phyloP scores from a whole-genome alignment of 768 basidiomycete genomes.

The Rhizopogon sp. region DNA sequence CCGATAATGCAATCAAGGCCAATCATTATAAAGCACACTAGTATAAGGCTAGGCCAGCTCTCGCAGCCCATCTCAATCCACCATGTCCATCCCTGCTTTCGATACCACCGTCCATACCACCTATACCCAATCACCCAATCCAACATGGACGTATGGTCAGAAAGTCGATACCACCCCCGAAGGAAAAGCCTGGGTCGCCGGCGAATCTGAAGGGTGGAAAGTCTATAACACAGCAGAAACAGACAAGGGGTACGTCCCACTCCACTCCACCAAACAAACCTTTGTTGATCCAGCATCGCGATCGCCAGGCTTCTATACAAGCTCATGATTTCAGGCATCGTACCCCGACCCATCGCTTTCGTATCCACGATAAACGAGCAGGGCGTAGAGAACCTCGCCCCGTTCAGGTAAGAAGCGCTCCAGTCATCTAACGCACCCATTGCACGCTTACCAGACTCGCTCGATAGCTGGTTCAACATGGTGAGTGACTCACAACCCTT shows the following conservation, averaged over 20 bases:
- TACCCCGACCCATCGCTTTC: constrained; percentile 43
- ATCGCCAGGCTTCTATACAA: constrained; percentile 23
- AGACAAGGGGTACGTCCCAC: constrained; percentile 20
- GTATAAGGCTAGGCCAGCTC: too few relatives aligned
- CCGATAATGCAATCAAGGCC: neutral
- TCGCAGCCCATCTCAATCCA: too few relatives aligned
- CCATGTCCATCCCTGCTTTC: constrained; percentile 27
- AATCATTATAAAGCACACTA: neutral
- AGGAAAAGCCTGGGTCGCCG: constrained; percentile 29
- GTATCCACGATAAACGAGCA: constrained; percentile 31
- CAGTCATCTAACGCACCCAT: neutral
- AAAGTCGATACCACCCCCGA: constrained; percentile 19
- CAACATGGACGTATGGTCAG: constrained; percentile 28
- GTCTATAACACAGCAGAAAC: constrained; percentile 24
- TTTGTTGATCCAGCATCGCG: neutral
- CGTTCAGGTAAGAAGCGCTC: constrained; percentile 30
- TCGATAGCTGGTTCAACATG: constrained; percentile 24
- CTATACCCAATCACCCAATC: constrained; percentile 27
- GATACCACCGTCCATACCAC: constrained; percentile 10
- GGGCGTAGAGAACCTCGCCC: constrained; percentile 36
- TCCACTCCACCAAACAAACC: neutral
- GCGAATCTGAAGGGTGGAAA: constrained; percentile 32
- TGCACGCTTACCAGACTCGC: neutral
- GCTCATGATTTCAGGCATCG: constrained; percentile 33
- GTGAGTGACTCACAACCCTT: neutral